A percentile compares a stretch with the other conserved stretches of the same genome.
Evolutionary conservation across 2,329 filamentous ascomycete genomes (phyloP).

Genomic region (Byssochlamys sp.): DNA sequence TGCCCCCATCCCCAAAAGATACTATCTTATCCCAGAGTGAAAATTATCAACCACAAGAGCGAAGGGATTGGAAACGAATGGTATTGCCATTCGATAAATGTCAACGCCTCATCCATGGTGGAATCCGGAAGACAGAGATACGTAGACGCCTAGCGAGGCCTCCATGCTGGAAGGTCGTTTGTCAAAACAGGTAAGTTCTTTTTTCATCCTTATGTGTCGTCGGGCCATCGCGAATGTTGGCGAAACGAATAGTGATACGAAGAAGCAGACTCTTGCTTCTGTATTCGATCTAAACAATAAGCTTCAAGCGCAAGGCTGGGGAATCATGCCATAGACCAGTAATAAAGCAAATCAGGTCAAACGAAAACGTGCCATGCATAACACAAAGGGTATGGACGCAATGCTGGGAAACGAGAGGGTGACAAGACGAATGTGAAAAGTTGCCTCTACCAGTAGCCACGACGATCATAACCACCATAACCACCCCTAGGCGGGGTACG

Average conservation of each 20-base stretch:
- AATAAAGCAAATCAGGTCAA: slow-evolving; percentile 2
- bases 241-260: not conserved
- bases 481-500: slow-evolving; percentile 32
- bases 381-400: slow-evolving; percentile 5
- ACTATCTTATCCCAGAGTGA: not conserved
- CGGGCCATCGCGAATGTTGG: not conserved
- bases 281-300: slow-evolving; percentile 5
- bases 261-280: not conserved
- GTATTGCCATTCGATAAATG: not conserved
- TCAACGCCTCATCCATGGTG: not conserved
- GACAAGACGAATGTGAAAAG: slow-evolving; percentile 16
- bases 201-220: not conserved
- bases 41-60: not conserved
- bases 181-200: not conserved
- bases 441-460: slow-evolving; percentile 35
- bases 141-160: not conserved
- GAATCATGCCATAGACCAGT: slow-evolving; percentile 2
- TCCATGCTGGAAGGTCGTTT: not conserved
- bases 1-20: not conserved
- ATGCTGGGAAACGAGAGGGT: slow-evolving; percentile 15
- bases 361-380: slow-evolving; percentile 3
- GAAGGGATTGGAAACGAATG: not conserved
- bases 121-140: not conserved
- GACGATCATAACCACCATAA: slow-evolving; percentile 35
- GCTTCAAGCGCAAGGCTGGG: slow-evolving; percentile 6